Conservation (phyloP, 2,329 filamentous ascomycete species). For the Neonectria neomacrospora region DNA sequence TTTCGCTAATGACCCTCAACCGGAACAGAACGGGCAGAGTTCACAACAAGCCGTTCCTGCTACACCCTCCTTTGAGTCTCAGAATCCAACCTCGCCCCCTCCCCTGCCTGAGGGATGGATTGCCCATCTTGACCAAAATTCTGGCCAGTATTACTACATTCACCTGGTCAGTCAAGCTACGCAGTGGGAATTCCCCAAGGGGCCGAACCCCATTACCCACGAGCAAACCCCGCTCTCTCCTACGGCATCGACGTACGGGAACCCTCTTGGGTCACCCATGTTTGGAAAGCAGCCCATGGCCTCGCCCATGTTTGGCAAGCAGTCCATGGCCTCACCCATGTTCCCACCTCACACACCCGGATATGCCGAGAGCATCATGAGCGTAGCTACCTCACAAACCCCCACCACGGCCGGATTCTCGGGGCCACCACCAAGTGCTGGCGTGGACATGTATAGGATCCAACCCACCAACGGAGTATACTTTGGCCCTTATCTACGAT, state of each 20-base stretch:
- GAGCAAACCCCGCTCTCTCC: slow-evolving; percentile 87
- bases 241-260: slow-evolving; percentile 79
- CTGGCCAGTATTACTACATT: slow-evolving; percentile 98
- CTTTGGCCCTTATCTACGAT: slow-evolving; percentile 95
- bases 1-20: slow-evolving; percentile 84
- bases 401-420: slow-evolving; percentile 85
- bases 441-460: slow-evolving; percentile 94
- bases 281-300: slow-evolving; percentile 66
- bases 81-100: slow-evolving; percentile 84
- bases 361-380: slow-evolving; percentile 88
- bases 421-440: slow-evolving; percentile 87
- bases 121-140: slow-evolving; percentile 92
- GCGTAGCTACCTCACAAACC: slow-evolving; percentile 77
- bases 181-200: slow-evolving; percentile 99
- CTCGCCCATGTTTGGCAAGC: slow-evolving; percentile 72
- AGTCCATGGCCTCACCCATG: slow-evolving; percentile 77
- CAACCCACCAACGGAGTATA: slow-evolving; percentile 96
- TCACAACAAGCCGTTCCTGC: slow-evolving; percentile 58
- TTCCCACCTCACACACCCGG: slow-evolving; percentile 85
- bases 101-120: slow-evolving; percentile 98
- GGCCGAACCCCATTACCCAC: slow-evolving; percentile 87
- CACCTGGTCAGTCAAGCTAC: slow-evolving; percentile 94
- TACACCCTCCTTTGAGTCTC: slow-evolving; percentile 52
- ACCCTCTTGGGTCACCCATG: slow-evolving; percentile 76
- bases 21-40: slow-evolving; percentile 61